phyloP scores from a whole-genome alignment of 768 basidiomycete species.

The Chalciporus sphaerocephalus region DNA sequence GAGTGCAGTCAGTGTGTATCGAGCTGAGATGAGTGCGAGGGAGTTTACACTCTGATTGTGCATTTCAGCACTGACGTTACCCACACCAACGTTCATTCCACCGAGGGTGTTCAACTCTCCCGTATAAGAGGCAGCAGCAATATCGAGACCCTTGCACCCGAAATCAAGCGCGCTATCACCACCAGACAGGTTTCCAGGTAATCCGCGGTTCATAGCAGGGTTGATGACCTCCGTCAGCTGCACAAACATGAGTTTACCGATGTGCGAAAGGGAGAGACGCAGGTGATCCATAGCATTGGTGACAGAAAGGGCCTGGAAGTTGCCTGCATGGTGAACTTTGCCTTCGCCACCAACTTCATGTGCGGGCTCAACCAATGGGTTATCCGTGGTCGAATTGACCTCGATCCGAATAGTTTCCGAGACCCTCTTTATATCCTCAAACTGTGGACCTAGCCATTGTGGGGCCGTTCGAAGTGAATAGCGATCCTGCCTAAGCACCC shows the following conservation, averaged over 20 bases:
- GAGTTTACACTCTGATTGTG: slow-evolving; percentile 92
- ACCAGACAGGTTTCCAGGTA: slow-evolving; percentile 75
- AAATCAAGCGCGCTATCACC: slow-evolving; percentile 81
- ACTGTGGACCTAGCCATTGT: slow-evolving; percentile 83
- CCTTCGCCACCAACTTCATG: slow-evolving; percentile 48
- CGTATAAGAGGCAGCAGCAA: slow-evolving; percentile 76
- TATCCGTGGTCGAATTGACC: slow-evolving; percentile 87
- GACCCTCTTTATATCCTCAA: slow-evolving; percentile 72
- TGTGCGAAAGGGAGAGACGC: slow-evolving; percentile 63
- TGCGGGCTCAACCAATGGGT: slow-evolving; percentile 80
- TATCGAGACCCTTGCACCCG: slow-evolving; percentile 80
- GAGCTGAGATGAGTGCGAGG: slow-evolving; percentile 77
- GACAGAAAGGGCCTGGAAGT: slow-evolving; percentile 86
- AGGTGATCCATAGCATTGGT: slow-evolving; percentile 88
- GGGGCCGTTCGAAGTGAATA: slow-evolving; percentile 63
- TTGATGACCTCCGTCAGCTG: slow-evolving; percentile 59
- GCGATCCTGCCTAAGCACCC: slow-evolving; percentile 75
- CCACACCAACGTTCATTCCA: slow-evolving; percentile 72
- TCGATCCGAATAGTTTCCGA: slow-evolving; percentile 64
- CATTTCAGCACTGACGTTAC: slow-evolving; percentile 86
- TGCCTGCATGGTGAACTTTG: slow-evolving; percentile 74
- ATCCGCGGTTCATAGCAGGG: slow-evolving; percentile 63
- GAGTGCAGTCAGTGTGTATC: slow-evolving; percentile 72
- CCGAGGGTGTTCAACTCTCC: slow-evolving; percentile 76
- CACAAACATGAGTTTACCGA: slow-evolving; percentile 66